Conservation (phyloP, 1,284 basidiomycete species). For the Heterobasidion irregulare region DNA sequence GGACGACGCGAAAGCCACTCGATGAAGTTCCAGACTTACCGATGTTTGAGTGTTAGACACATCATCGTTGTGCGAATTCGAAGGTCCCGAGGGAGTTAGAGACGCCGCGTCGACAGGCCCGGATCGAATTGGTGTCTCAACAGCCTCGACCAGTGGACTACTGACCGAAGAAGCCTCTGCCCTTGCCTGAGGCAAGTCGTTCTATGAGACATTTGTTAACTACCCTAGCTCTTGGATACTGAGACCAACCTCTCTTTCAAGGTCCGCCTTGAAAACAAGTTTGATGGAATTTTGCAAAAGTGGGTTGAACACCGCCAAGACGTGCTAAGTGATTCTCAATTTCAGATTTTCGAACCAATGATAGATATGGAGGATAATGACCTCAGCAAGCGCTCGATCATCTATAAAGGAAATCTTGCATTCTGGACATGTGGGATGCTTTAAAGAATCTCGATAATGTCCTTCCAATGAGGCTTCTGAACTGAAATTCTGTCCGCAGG, state of each 20-base stretch:
- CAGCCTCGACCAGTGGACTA: no score
- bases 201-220: no score
- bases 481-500: constrained; percentile 6
- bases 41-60: no score
- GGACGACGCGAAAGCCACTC: no score
- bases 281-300: constrained; percentile 7
- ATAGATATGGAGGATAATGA: neutral
- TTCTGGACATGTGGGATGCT: constrained; percentile 12
- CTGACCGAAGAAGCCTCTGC: no score
- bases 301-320: constrained; percentile 12
- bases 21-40: no score
- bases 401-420: constrained; percentile 12
- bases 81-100: no score
- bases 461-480: constrained; percentile 6
- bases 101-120: no score
- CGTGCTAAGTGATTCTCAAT: constrained; percentile 7
- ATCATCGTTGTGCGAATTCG: no score
- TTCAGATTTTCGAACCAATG: neutral
- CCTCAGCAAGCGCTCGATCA: constrained; percentile 9
- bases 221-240: neutral
- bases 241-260: neutral
- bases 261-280: constrained; percentile 8
- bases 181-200: no score
- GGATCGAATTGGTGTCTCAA: no score
- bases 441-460: constrained; percentile 8